Evolutionary conservation across 2,329 filamentous ascomycete species (phyloP), one percentile per base, ranked within the genome.

Genomic region (Alternaria arborescens): DNA sequence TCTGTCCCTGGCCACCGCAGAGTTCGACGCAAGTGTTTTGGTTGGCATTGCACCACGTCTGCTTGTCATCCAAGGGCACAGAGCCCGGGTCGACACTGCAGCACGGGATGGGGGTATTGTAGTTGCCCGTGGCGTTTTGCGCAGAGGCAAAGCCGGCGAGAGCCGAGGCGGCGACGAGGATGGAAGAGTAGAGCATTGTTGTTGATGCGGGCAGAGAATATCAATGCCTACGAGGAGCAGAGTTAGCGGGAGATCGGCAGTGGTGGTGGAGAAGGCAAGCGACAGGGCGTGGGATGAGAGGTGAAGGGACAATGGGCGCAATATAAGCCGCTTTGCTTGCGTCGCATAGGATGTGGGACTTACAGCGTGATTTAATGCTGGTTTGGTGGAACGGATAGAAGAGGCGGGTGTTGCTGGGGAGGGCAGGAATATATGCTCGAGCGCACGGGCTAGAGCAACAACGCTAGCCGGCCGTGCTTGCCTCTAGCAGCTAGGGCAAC

Each of bases 11-110:
- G 59, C 74, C 82, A 63, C 82, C 82, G 78, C 88, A 91, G 65
- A 90, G 82, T 59, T 82, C 74, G 16, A 85, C 86, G 79, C 88
- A 91, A 44, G 83, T 83, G 77, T 87, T 87, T 62, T 78, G 78
- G 79, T 90, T 81, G 64, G 82, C 86, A 55, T 77, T 75, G 74
- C 88, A 91, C 87, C 87, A 90, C 58, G 79, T 66, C 72, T 77
- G 66, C 65, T 78, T 79, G 24, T 73, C 67, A 42, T 72, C 55
- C 3, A 69, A n/a, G 42, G 74, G 64, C 42, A 87, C 77, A 28
- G 67, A 52, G 69, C 65, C 75, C n/a, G n/a, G n/a, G n/a, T n/a
- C n/a, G 73, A 87, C 81, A 46, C 72, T 74, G 68, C 76, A 78
- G 75, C 76, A 78, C 1, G 71, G 80, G 70, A 73, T 71, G 44